These are phyloP conservation scores for Suillus bovinus DNA, from an alignment of 768 basidiomycete genomes.

Conservation along the genomic window DNA sequence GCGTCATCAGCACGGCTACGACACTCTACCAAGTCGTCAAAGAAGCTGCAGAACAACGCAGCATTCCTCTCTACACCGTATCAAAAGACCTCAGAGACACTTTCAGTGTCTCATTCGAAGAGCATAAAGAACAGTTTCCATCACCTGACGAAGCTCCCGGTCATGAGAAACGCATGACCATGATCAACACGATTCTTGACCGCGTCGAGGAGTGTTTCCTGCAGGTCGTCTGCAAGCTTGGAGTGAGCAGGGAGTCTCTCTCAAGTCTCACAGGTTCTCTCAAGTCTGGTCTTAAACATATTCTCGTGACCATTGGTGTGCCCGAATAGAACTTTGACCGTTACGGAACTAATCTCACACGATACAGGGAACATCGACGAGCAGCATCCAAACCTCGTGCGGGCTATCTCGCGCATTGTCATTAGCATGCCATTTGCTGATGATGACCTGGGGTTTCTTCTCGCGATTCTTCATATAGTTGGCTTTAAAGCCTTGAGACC, in stretches of 20 bases:
- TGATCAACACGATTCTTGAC: slow-evolving; percentile 24
- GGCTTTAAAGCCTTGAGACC: slow-evolving; percentile 37
- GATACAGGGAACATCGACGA: slow-evolving; percentile 36
- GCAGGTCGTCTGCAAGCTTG: slow-evolving; percentile 17
- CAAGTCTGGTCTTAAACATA: slow-evolving; percentile 22
- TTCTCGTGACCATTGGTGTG: slow-evolving; percentile 28
- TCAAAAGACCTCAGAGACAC: slow-evolving; percentile 19
- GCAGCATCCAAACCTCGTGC: slow-evolving; percentile 34
- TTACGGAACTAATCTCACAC: neutral
- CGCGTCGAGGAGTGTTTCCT: slow-evolving; percentile 30
- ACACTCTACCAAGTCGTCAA: neutral
- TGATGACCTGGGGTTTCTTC: slow-evolving; percentile 23
- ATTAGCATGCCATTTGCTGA: neutral
- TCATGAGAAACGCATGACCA: slow-evolving; percentile 28
- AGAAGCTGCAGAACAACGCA: neutral
- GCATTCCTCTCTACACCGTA: slow-evolving; percentile 17
- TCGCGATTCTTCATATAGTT: slow-evolving; percentile 33
- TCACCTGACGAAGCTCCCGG: slow-evolving; percentile 32
- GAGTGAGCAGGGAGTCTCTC: slow-evolving; percentile 25
- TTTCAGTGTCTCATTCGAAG: slow-evolving; percentile 21
- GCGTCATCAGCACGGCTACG: neutral
- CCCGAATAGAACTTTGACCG: neutral
- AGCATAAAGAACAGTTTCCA: slow-evolving; percentile 28
- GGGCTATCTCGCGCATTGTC: slow-evolving; percentile 24
- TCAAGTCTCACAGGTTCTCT: slow-evolving; percentile 25